Evolutionary conservation across 805 yeast genomes (phyloP).

Genomic region (Sugiyamaella marilandica): DNA sequence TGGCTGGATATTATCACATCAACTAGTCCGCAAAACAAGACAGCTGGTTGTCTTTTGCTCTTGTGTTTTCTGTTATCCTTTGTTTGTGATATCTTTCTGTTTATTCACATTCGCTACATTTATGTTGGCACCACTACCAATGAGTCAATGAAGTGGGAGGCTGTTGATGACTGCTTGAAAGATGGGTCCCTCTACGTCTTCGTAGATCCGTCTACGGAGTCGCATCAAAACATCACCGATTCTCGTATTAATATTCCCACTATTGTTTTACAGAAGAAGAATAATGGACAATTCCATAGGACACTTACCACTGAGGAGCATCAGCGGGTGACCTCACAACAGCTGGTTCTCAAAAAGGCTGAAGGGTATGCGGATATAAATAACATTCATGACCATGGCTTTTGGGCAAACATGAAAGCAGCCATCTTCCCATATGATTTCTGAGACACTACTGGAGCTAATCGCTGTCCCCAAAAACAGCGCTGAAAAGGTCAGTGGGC

Average conservation of each 20-base stretch:
- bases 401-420: conserved; percentile 24
- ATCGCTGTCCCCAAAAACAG: conserved; percentile 23
- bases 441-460: neutral
- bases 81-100: conserved; percentile 42
- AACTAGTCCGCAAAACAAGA: conserved; percentile 14
- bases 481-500: conserved; percentile 21
- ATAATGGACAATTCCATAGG: conserved; percentile 26
- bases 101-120: conserved; percentile 46
- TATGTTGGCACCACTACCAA: conserved; percentile 70
- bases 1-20: neutral
- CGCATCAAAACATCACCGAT: conserved; percentile 11
- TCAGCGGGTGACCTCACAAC: conserved; percentile 20
- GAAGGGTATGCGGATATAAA: conserved; percentile 31
- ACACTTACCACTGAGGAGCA: conserved; percentile 26
- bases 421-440: conserved; percentile 11
- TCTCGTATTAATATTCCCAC: conserved; percentile 16
- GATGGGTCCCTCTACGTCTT: conserved; percentile 37
- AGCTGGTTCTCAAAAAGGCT: conserved; percentile 24
- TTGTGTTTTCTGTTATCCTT: conserved; percentile 43
- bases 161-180: conserved; percentile 47
- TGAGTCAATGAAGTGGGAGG: conserved; percentile 69
- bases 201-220: conserved; percentile 16
- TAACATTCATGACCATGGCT: conserved; percentile 37
- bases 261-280: conserved; percentile 27
- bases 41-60: conserved; percentile 39